A percentile compares a stretch with the other conserved stretches of the same genome.
Conservation (phyloP, 768 basidiomycete genomes). For the Clitopilus hobsonii region DNA sequence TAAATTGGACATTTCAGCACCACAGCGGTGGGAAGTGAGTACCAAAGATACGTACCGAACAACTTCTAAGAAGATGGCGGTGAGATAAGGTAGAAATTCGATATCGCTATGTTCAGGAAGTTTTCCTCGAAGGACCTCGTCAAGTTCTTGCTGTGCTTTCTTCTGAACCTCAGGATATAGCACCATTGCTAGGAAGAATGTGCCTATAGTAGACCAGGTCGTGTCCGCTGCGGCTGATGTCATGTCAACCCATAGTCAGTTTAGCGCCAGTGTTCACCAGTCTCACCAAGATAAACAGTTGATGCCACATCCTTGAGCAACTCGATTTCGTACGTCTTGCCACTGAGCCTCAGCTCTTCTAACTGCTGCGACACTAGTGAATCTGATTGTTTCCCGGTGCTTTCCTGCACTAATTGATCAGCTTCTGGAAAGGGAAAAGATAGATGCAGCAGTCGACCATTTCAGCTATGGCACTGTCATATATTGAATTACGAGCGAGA, state of each 20-base stretch:
- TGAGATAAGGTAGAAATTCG: neutral
- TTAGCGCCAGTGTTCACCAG: neutral
- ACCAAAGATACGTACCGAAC: too few relatives aligned
- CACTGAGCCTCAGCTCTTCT: neutral
- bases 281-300: neutral
- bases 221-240: constrained; percentile 15
- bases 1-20: too few relatives aligned
- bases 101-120: neutral
- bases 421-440: neutral
- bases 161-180: constrained; percentile 23
- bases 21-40: too few relatives aligned
- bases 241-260: neutral
- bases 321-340: neutral
- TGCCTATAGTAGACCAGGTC: constrained; percentile 20
- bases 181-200: constrained; percentile 27
- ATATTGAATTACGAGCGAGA: constrained; percentile 10
- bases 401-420: neutral
- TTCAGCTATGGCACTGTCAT: constrained; percentile 10
- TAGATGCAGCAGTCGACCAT: constrained; percentile 8
- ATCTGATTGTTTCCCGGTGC: neutral
- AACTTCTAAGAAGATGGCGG: neutral
- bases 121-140: neutral
- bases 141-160: constrained; percentile 6
- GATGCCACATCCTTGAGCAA: neutral
- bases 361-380: neutral